Base-by-base conservation (phyloP, 148 eudicot species). In the Rhododendron molle region DNA sequence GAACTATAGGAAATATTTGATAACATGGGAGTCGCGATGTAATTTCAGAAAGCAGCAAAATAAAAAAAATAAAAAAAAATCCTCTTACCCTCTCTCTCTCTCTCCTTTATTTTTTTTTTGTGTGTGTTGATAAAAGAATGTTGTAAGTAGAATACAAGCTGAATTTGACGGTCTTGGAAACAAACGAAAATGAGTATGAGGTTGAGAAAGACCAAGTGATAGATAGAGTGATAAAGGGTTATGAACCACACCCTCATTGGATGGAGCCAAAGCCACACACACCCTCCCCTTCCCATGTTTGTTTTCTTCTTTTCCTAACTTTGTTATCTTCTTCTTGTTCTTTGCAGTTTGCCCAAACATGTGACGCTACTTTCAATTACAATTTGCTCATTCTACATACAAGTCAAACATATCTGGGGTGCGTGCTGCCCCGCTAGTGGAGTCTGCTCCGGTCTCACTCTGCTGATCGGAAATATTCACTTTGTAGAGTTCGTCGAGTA, bases 161-260 rank as follows among this genome's bases (percentile, higher is more conserved):
- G 5, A 9, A 46, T 69, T 34, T 69, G 11, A 47, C 16, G 12
- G 13, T 5, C 32, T 47, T 7, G n/a, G 44, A 83, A 47, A 32
- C 36, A 8, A 46, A 12, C 21, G 20, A 15, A 30, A 49, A 6
- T 5, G 34, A 87, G 77, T 85, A 80, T 89, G 92, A 89, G 92
- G 93, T 87, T 86, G 90, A 91, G 90, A 86, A 76, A 74, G 87
- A 82, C 65, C 9, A 82, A 83, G 74, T 34, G 81, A 89, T 50
- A 87, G 94, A 92, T 92, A 92, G 90, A 77, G 89, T 88, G 94
- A 92, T 91, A 91, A 89, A 11, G 90, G 85, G 60, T 26, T 88
- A 46, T 90, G 85, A 91, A 50, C 92, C 94, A 91, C 94, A 87
- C 28, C 81, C 88, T 88, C 83, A 60, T 30, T 65, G 56, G 65